Base-by-base conservation (phyloP, 345 rosid genomes). In the Gossypium australe region DNA sequence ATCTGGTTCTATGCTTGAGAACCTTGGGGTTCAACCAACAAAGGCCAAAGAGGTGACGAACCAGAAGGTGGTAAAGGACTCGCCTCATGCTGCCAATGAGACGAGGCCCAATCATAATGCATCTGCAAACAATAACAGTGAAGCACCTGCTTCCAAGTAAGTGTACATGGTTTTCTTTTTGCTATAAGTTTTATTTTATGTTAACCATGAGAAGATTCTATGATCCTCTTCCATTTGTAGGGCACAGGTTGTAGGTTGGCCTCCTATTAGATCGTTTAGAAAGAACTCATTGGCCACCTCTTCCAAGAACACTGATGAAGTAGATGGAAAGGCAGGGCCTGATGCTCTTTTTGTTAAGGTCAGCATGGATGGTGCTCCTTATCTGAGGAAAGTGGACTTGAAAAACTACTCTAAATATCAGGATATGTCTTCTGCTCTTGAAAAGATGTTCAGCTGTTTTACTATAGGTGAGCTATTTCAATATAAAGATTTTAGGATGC, bases 181-280 rank as follows among this genome's bases (percentile, higher is more conserved):
- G 55, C 22, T 17, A 48, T 9, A 12, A 38, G 4, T 76, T 16
- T 73, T 24, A 34, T 17, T 9, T 65, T 58, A 34, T 17, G 7
- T 65, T 58, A 12, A 53, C 38, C 43, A 2, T 4, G 29, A 49
- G 38, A 58, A 11, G 49, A 11, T 55, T 74, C 48, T 44, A 12
- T 11, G 13, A 61, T 80, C 38, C 24, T 76, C 65, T 22, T 71
- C 47, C 67, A 11, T 68, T 75, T 56, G 58, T 81, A 90, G 92
- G 88, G 90, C 89, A 56, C 89, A 86, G 82, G 92, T 90, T 73
- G 90, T 90, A 77, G 94, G 94, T 63, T 90, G 94, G 94, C 94
- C 94, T 24, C 94, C 94, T 43, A 81, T 90, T 62, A 84, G 89
- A 75, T 88, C 94, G 3, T 90, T 76, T 76, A 80, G 94, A 78